Base-by-base conservation (phyloP, 169 alveolate species). In the Eimeria maxima region DNA sequence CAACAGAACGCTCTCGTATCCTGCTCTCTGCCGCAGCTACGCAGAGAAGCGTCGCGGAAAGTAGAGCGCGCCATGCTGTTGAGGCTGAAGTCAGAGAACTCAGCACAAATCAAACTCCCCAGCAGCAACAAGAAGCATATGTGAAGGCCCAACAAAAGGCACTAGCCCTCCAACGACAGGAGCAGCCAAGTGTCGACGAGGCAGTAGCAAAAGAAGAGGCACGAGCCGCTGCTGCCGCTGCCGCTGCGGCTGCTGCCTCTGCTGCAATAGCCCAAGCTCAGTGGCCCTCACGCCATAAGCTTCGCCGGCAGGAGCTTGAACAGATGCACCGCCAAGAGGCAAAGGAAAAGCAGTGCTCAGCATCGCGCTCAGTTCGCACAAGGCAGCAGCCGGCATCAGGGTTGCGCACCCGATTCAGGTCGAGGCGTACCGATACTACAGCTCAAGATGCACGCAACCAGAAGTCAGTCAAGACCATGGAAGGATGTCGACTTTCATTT, bases 11-110 rank as follows among this genome's bases (percentile, higher is more conserved):
- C 45, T 87, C 94, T 38, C 80, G 83, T 20, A 20, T 50, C 20
- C 13, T 87, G 50, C 83, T 60, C 44, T 60, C 94, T 87, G 94
- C 94, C 20, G 94, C 94, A 42, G 83, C 71, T 44, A 87, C 14
- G 81, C 55, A 63, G 81, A 87, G 94, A 65, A 44, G 45, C 65
- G 94, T 45, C 4, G 94, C 45, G 60, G 94, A 87, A 60, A 87
- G 83, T 27, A 87, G 94, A 87, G 94, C 94, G n/a, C 83, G 94
- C 63, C 94, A 87, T 38, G 94, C 94, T 42, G 94, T 87, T 60
- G 94, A 87, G 69, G 94, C 80, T 4, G 94, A 87, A 87, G 94
- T 87, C 45, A 60, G 83, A 42, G 94, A 87, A 29, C 94, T 87
- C 57, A 87, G 94, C 83, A 60, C 71, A 33, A 87, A 42, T 11